Base-by-base conservation (phyloP, 306 rosid genomes). In the Prunus fruticosa region DNA sequence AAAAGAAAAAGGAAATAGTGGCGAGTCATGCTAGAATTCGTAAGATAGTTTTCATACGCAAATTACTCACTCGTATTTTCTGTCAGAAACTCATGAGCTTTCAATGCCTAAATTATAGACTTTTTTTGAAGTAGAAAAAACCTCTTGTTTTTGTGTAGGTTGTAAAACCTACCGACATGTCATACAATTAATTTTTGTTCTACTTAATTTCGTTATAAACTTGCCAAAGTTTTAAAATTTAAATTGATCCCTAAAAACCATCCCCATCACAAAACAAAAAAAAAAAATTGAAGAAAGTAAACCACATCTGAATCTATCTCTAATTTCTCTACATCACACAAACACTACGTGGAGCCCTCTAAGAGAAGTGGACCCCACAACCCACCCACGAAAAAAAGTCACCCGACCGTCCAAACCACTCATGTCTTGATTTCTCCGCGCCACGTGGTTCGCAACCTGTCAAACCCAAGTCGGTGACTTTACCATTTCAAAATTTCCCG, bases 391-490 rank as follows among this genome's bases (percentile, higher is more conserved):
- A 15, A 8, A 27, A 18, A 57, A 53, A 50, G 51, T 15, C 73
- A n/a, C 27, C 38, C 19, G 64, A 68, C 76, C 74, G 74, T 51
- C 82, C 56, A 78, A 64, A 13, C 72, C 58, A 45, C 6, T 45
- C 27, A 25, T 58, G 11, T 28, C 38, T 12, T 78, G 78, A 50
- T 74, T 46, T 4, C 34, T 19, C 8, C 16, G 22, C 77, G 73
- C 78, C 88, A 81, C 90, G 73, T 65, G 86, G 78, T 69, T 12
- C 57, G 19, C 0, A 3, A 0, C 12, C 72, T 70, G 28, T 63
- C 25, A 64, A 64, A 81, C 41, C 23, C 41, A 11, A 45, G 86
- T 79, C 81, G 84, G 76, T 52, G 45, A 19, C 69, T 53, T 70
- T 79, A 11, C 28, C 56, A 13, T 61, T 60, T 73, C 77, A 27